Conservation (phyloP, 2,329 filamentous ascomycete species). For the Fusarium napiforme region DNA sequence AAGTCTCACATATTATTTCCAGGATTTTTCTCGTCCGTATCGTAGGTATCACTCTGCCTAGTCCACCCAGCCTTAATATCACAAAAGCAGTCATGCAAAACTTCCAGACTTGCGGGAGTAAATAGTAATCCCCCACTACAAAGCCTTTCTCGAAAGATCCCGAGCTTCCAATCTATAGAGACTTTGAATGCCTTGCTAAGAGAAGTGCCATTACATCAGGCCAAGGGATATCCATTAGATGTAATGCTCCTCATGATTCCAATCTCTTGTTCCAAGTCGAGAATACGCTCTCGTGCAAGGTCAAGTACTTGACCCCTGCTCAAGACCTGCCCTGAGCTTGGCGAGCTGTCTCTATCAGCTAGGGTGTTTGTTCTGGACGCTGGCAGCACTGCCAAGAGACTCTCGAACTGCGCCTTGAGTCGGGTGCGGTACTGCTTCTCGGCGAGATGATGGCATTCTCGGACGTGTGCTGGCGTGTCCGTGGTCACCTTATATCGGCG, state of each 20-base stretch:
- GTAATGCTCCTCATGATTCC: fast-evolving
- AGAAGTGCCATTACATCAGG: neutral
- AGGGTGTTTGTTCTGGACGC: neutral
- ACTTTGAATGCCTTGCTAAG: fast-evolving
- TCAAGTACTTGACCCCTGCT: neutral
- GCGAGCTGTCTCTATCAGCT: neutral
- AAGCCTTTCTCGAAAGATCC: no score
- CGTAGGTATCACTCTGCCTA: no score
- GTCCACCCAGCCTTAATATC: no score
- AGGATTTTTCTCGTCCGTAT: no score
- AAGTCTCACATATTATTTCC: no score
- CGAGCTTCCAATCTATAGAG: no score
- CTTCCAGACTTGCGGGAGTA: no score
- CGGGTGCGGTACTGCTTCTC: neutral
- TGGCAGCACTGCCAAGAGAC: neutral
- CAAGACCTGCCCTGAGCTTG: neutral
- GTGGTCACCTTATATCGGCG: neutral
- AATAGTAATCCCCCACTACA: fast-evolving
- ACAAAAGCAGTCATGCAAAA: no score
- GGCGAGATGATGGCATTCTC: neutral
- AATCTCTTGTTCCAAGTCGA: neutral
- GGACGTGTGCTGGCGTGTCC: neutral
- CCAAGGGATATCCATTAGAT: neutral
- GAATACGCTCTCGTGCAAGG: neutral
- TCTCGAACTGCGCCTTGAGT: neutral